Evolutionary conservation across 345 rosid species (phyloP), one percentile per base, ranked within the genome.

Genomic region (Theobroma cacao): DNA sequence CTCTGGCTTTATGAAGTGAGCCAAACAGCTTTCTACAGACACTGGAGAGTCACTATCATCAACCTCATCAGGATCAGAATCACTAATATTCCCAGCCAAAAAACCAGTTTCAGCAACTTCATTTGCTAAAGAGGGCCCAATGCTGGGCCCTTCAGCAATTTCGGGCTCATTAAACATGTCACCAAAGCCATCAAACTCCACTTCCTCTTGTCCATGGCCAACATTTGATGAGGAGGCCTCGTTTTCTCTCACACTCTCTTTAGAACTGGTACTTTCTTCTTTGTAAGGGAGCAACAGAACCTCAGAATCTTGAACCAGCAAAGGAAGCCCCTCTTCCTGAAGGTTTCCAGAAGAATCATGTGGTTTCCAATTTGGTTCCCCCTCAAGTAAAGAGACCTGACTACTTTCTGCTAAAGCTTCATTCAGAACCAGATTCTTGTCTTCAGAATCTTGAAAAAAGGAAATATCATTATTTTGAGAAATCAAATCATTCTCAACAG

Each of bases 121-220:
- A 81, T 79, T 79, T 79, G 80, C 81, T 64, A 88, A 85, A 80
- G 92, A 86, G 30, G 97, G 91, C 79, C 92, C 90, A 7, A 58
- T 77, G 70, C 88, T 82, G 74, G 97, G 92, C 60, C 86, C 94
- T 41, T 77, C 79, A 28, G 82, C 72, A 74, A 72, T 74, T 71
- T 93, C 98, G 18, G 98, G 99, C 84, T 97, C 99, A 65, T 88
- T 89, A 76, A 97, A 97, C 79, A 97, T 87, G 79, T 89, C 98
- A 24, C 97, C 98, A 80, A 94, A 83, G 79, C 96, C 98, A 77
- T 87, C 92, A 85, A 91, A 94, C 50, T 88, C 97, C 56, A 70
- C 72, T 81, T 89, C 91, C 41, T 90, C 95, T 78, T 84, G 88
- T 74, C 84, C 81, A 47, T 56, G 76, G 69, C 88, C 85, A 58